Evolutionary conservation across 805 yeast genomes (phyloP).

Genomic region (Danielia reshetovae): DNA sequence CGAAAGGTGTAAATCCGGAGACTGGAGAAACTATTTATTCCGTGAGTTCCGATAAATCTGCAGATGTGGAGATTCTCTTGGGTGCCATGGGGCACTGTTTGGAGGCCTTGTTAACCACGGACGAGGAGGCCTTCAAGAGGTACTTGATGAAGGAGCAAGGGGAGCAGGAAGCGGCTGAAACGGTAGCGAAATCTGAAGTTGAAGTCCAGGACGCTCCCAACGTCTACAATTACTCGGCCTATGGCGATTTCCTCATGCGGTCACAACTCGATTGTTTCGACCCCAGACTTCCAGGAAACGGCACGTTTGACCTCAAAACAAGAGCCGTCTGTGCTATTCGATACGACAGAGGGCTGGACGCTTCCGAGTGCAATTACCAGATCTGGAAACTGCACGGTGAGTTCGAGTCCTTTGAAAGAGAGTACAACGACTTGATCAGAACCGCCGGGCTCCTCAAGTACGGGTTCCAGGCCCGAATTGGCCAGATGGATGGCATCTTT

Average conservation of each 20-base stretch:
- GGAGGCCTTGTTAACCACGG: slow-evolving; percentile 70
- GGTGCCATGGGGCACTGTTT: slow-evolving; percentile 74
- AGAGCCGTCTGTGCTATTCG: slow-evolving; percentile 87
- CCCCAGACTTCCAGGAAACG: slow-evolving; percentile 76
- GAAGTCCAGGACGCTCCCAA: slow-evolving; percentile 17
- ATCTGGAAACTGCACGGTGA: slow-evolving; percentile 58
- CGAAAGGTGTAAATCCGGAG: slow-evolving; percentile 30
- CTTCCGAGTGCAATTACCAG: slow-evolving; percentile 60
- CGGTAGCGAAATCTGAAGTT: slow-evolving; percentile 1
- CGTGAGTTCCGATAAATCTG: slow-evolving; percentile 65
- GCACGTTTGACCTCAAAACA: slow-evolving; percentile 88
- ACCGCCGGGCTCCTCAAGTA: slow-evolving; percentile 77
- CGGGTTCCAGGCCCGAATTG: slow-evolving; percentile 87
- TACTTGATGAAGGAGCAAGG: slow-evolving; percentile 19
- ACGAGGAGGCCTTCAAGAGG: slow-evolving; percentile 46
- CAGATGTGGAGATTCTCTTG: slow-evolving; percentile 63
- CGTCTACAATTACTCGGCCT: slow-evolving; percentile 66
- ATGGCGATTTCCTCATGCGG: slow-evolving; percentile 71
- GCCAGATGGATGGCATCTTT: slow-evolving; percentile 95
- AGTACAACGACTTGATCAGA: slow-evolving; percentile 67
- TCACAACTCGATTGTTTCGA: slow-evolving; percentile 89
- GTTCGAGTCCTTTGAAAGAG: slow-evolving; percentile 80
- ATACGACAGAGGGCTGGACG: slow-evolving; percentile 63
- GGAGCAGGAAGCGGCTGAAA: slow-evolving; percentile 3
- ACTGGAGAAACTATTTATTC: slow-evolving; percentile 44